These are phyloP conservation scores for Metschnikowia continentalis DNA, from an alignment of 805 yeast genomes.

Conservation along the genomic window DNA sequence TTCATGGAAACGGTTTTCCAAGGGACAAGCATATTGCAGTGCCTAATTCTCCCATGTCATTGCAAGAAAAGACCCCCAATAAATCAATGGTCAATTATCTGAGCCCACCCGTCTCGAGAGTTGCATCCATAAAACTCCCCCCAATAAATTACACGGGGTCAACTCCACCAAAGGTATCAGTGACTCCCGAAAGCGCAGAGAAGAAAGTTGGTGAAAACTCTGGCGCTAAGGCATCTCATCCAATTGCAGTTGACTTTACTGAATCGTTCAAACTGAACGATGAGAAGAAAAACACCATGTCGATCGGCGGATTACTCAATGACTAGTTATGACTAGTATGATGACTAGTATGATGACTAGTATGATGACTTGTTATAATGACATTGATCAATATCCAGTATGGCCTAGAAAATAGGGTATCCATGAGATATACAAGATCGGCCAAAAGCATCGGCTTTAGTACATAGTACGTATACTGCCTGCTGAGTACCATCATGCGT, in stretches of 20 bases:
- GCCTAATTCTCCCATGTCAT: background rate
- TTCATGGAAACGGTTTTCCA: background rate
- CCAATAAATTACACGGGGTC: background rate
- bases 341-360: background rate
- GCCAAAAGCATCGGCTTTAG: background rate
- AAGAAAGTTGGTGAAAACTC: background rate
- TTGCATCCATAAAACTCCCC: background rate
- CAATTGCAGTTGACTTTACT: constrained; percentile 20
- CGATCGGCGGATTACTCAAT: constrained; percentile 40
- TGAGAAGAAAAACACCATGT: constrained; percentile 23
- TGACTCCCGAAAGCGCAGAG: background rate
- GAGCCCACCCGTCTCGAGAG: background rate
- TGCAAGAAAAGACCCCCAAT: background rate
- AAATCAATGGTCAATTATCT: background rate
- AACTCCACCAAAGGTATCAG: background rate
- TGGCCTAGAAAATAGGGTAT: background rate
- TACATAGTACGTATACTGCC: background rate
- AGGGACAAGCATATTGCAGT: background rate
- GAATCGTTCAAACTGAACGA: constrained; percentile 11
- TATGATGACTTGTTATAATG: no score
- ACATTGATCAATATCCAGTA: no score
- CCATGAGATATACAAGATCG: background rate
- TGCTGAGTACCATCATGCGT: background rate
- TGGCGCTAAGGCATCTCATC: background rate
- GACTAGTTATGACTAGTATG: constrained; percentile 8